Evolutionary conservation across 345 rosid species (phyloP), one percentile per base, ranked within the genome.

Genomic region (Gossypium bickii): DNA sequence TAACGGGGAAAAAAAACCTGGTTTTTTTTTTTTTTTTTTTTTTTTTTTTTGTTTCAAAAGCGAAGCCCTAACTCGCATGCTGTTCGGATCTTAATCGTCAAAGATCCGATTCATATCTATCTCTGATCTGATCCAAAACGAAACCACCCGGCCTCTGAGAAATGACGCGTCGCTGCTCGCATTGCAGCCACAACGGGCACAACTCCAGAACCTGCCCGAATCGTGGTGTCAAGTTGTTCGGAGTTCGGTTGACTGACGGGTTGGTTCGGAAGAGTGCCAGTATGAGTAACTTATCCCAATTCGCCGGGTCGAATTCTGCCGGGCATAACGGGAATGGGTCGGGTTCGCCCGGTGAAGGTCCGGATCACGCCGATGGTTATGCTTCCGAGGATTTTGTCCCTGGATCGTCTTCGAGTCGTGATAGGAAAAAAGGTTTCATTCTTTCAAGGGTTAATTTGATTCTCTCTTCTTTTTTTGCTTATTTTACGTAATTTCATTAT

Each of bases 111-210:
- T 58, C 57, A 3, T 12, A 17, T 15, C 8, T 55, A 38, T 48
- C 38, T 41, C 60, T 69, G 68, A 25, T 72, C 78, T 61, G 59
- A 70, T 49, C 77, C 52, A 29, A 49, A 27, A 27, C 13, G 78
- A 77, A 17, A 65, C 22, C 70, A 25, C 45, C 25, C 72, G 78
- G 76, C 15, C 44, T 52, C 16, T 48, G 47, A 18, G 22, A 74
- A 64, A 90, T 96, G 99, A 93, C 98, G 56, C 97, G 98, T 66
- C 94, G 98, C 45, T 96, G 99, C 80, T 96, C 98, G 74, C 99
- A 96, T 87, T 96, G 99, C 86, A 89, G 97, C 85, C 88, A 90
- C 90, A 90, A 96, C 85, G 99, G 99, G 38, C 99, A 96, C 89
- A 93, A 96, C 87, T 89, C 99, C 20, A 81, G 98, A 78, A 96